Percentiles rank a stretch among this genome's conserved stretches.
Evolutionary conservation across 306 rosid genomes (phyloP).

Genomic region (Sindora glabra): DNA sequence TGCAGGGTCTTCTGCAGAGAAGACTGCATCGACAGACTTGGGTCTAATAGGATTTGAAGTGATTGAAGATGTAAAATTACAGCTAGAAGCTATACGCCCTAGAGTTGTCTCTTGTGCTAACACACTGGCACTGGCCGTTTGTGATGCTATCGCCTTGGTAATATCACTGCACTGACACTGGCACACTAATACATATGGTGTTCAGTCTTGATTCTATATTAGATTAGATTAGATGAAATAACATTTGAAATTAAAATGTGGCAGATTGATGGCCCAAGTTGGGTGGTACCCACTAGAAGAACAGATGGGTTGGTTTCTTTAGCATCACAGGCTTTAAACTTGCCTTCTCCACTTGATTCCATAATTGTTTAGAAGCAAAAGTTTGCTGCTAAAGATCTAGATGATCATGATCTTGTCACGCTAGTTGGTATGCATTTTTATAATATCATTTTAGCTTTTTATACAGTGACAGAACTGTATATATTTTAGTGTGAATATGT

Average conservation of each 20-base stretch:
- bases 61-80: slow-evolving; percentile 65
- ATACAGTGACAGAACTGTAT: no score
- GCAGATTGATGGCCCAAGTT: slow-evolving; percentile 62
- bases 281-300: slow-evolving; percentile 62
- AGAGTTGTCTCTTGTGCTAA: slow-evolving; percentile 68
- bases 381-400: slow-evolving; percentile 60
- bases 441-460: no score
- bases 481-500: no score
- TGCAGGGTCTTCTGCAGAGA: slow-evolving; percentile 34
- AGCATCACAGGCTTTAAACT: slow-evolving; percentile 37
- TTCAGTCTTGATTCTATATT: no score
- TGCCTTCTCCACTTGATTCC: slow-evolving; percentile 79
- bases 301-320: slow-evolving; percentile 56
- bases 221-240: no score
- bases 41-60: slow-evolving; percentile 74
- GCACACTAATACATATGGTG: no score
- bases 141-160: slow-evolving; percentile 65
- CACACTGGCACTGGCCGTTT: slow-evolving; percentile 58
- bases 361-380: slow-evolving; percentile 48
- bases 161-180: no score
- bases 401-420: slow-evolving; percentile 63
- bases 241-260: no score
- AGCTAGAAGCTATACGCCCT: slow-evolving; percentile 54
- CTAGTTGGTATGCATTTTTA: slow-evolving; percentile 53
- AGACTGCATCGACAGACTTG: slow-evolving; percentile 35